Base-by-base conservation (phyloP, 2,329 filamentous ascomycete species). In the Cryphonectria carpinicola region DNA sequence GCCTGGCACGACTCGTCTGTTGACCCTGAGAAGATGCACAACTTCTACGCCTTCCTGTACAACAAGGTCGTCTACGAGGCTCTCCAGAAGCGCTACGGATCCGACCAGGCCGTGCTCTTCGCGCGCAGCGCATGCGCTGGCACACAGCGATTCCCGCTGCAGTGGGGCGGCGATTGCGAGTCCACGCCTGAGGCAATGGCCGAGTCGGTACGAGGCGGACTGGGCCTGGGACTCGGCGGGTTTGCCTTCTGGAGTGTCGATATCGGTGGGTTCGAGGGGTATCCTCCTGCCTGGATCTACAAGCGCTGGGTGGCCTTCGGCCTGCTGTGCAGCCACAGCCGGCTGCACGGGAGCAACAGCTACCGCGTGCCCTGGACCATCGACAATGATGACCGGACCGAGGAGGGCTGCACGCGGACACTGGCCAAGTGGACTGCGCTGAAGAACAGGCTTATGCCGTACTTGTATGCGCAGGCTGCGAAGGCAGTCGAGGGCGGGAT, bases 301-400 rank as follows among this genome's bases (percentile, higher is more conserved):
- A 93, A 93, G 81, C 88, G 91, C 65, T 93, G 91, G 91, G 90
- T 93, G 7, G 90, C 90, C n/a, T 92, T 93, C 78, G 91, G 91
- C 0, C 84, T 93, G 1, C 81, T 93, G 56, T 92, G 90, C 74
- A 88, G 87, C 13, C 91, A 93, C 79, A 92, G 89, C 52, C 86
- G 91, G 19, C 84, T 93, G 14, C 91, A 93, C 77, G 91, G 91
- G 2, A 90, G 88, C 66, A 87, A 84, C 72, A 91, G 88, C 4
- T 93, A 92, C 80, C 89, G 91, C 25, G 90, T 93, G n/a, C 91
- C 91, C 2, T 93, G 91, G 91, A 86, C 88, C 60, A 89, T 93
- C 71, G 91, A 92, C 75, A 80, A 87, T 71, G 89, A 92, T 65
- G 89, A 90, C 80, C 76, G 83, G 74, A 79, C 85, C 68, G 83